phyloP scores from a whole-genome alignment of 2,329 filamentous ascomycete genomes.

The Cytospora piceae region DNA sequence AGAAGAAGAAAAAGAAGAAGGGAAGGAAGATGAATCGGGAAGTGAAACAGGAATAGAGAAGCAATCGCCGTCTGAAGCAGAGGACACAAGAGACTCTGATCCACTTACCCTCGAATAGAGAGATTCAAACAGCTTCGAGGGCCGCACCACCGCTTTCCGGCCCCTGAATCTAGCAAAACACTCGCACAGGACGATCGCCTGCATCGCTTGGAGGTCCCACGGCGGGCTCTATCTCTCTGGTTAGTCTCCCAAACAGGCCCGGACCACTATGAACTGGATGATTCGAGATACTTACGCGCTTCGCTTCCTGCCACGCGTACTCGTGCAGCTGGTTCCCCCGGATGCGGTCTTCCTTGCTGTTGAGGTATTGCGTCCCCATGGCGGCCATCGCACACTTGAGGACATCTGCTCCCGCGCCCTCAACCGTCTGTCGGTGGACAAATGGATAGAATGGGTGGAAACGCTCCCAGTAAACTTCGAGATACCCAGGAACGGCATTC shows the following conservation, averaged over 20 bases:
- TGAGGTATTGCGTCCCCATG: slow-evolving; percentile 56
- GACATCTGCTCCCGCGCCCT: slow-evolving; percentile 48
- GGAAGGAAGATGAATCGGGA: slow-evolving; percentile 35
- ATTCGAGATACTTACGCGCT: slow-evolving; percentile 48
- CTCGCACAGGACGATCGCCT: slow-evolving; percentile 59
- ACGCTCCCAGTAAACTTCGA: slow-evolving; percentile 58
- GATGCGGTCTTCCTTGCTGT: slow-evolving; percentile 52
- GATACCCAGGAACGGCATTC: slow-evolving; percentile 52
- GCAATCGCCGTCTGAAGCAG: slow-evolving; percentile 38
- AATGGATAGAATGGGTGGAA: slow-evolving; percentile 55
- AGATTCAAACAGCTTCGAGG: slow-evolving; percentile 54
- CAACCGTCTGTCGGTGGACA: slow-evolving; percentile 52
- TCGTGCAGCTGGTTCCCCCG: slow-evolving; percentile 56
- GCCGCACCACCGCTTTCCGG: slow-evolving; percentile 50
- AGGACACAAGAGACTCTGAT: slow-evolving; percentile 37
- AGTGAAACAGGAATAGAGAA: slow-evolving; percentile 35
- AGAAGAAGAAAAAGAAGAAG: slow-evolving; percentile 32
- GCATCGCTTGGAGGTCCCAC: slow-evolving; percentile 56
- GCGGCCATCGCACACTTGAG: slow-evolving; percentile 60
- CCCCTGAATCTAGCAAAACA: slow-evolving; percentile 59
- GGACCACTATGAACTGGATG: no score
- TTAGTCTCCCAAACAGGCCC: slow-evolving; percentile 22
- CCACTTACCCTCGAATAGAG: slow-evolving; percentile 59
- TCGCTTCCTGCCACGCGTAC: slow-evolving; percentile 54
- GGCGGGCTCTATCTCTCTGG: slow-evolving; percentile 45